These are phyloP conservation scores for Fragaria nilgerrensis DNA, from an alignment of 306 rosid genomes.

Conservation along the genomic window DNA sequence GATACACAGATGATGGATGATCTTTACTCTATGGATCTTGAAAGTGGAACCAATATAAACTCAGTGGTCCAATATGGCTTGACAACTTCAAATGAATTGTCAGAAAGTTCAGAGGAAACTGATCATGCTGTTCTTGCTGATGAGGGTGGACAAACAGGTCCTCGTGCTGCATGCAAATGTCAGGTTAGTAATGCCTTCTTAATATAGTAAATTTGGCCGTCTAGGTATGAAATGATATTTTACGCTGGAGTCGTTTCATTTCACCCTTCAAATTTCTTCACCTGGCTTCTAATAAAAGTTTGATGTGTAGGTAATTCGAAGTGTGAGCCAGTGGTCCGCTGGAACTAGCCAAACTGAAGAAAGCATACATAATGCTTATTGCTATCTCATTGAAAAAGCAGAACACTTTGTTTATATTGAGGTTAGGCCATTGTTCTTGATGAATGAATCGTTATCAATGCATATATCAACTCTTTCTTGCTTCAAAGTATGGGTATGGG, in stretches of 20 bases:
- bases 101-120: constrained; percentile 16
- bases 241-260: background rate
- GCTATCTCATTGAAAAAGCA: constrained; percentile 45
- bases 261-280: background rate
- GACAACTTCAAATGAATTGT: constrained; percentile 24
- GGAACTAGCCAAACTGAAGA: constrained; percentile 52
- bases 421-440: constrained; percentile 21
- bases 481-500: background rate
- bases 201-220: background rate
- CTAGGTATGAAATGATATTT: background rate
- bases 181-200: constrained; percentile 30
- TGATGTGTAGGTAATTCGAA: constrained; percentile 38
- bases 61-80: constrained; percentile 25
- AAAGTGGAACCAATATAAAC: constrained; percentile 19
- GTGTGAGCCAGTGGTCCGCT: constrained; percentile 56
- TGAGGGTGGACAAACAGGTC: constrained; percentile 31
- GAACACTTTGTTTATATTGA: constrained; percentile 49
- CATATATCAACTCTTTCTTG: too few relatives aligned
- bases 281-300: background rate
- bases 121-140: constrained; percentile 16
- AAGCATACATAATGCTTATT: constrained; percentile 45
- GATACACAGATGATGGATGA: constrained; percentile 38
- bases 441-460: background rate
- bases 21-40: constrained; percentile 33
- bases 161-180: constrained; percentile 31